phyloP scores from a whole-genome alignment of 306 rosid species.

The Cyamopsis tetragonoloba region DNA sequence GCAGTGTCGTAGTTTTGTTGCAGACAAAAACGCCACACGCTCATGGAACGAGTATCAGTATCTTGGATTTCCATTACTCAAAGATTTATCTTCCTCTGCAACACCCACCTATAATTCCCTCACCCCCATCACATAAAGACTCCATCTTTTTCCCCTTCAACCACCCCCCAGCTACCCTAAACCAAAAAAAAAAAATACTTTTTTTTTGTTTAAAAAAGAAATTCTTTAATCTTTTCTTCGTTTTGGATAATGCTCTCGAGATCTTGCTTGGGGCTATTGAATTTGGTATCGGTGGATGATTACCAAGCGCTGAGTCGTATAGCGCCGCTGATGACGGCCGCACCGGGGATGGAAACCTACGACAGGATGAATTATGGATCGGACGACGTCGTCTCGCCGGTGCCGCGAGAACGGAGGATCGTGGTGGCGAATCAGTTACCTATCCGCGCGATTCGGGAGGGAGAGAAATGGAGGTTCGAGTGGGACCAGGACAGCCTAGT shows the following conservation, averaged over 20 bases:
- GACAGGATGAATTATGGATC: neutral
- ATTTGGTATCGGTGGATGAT: slow-evolving; percentile 51
- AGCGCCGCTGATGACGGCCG: slow-evolving; percentile 16
- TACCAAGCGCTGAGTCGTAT: slow-evolving; percentile 30
- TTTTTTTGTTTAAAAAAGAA: neutral
- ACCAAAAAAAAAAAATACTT: neutral
- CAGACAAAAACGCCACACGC: slow-evolving; percentile 15
- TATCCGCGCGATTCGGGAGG: slow-evolving; percentile 31
- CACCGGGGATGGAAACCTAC: slow-evolving; percentile 11
- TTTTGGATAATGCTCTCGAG: slow-evolving; percentile 48
- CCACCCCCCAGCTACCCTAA: neutral
- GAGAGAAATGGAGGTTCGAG: slow-evolving; percentile 45
- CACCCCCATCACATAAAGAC: neutral
- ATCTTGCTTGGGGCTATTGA: slow-evolving; percentile 51
- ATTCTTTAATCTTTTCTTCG: neutral
- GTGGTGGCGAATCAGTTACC: slow-evolving; percentile 69
- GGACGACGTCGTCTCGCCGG: slow-evolving; percentile 21
- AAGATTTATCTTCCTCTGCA: slow-evolving; percentile 36
- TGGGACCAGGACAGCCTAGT: slow-evolving; percentile 48
- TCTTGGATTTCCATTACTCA: slow-evolving; percentile 27
- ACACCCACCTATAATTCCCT: slow-evolving; percentile 24
- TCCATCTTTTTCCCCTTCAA: neutral
- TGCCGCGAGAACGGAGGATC: slow-evolving; percentile 37
- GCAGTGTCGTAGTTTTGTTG: slow-evolving; percentile 1
- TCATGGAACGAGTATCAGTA: slow-evolving; percentile 37